phyloP scores from a whole-genome alignment of 768 basidiomycete species.

The Mycena galericulata region DNA sequence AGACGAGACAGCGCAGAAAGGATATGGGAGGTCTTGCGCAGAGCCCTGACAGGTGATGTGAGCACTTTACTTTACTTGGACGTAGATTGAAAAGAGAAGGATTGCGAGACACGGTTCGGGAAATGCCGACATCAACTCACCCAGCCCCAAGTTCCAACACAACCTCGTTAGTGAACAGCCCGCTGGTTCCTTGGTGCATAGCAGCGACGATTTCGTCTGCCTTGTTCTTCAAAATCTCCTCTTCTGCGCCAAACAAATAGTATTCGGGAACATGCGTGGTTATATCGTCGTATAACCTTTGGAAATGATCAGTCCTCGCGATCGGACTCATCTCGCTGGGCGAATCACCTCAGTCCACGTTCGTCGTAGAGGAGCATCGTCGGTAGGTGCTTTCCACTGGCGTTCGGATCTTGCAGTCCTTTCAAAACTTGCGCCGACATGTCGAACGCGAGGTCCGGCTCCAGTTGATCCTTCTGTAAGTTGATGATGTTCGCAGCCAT shows the following conservation, averaged over 20 bases:
- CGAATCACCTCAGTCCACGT: constrained; percentile 66
- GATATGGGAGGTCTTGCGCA: constrained; percentile 91
- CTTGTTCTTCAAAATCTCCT: constrained; percentile 81
- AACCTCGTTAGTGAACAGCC: constrained; percentile 58
- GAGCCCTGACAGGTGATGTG: constrained; percentile 61
- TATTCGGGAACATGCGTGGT: constrained; percentile 86
- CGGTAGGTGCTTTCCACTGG: constrained; percentile 21
- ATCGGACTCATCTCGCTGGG: not conserved
- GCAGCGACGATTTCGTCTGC: constrained; percentile 78
- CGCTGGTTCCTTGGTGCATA: constrained; percentile 67
- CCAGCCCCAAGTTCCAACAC: constrained; percentile 96
- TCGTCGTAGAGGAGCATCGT: constrained; percentile 72
- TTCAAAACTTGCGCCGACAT: constrained; percentile 24
- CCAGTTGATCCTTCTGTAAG: constrained; percentile 52
- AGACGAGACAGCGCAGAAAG: constrained; percentile 75
- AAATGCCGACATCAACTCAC: constrained; percentile 59
- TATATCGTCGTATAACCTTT: constrained; percentile 83
- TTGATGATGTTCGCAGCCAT: constrained; percentile 66
- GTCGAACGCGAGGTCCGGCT: constrained; percentile 46
- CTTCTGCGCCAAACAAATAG: constrained; percentile 91
- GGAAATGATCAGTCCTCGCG: not conserved
- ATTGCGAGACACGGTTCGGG: constrained; percentile 25
- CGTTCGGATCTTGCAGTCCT: constrained; percentile 13
- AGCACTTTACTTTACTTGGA: constrained; percentile 18
- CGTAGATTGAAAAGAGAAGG: constrained; percentile 1